Conservation (phyloP, 2,329 filamentous ascomycete species). For the Monosporascus sp. region DNA sequence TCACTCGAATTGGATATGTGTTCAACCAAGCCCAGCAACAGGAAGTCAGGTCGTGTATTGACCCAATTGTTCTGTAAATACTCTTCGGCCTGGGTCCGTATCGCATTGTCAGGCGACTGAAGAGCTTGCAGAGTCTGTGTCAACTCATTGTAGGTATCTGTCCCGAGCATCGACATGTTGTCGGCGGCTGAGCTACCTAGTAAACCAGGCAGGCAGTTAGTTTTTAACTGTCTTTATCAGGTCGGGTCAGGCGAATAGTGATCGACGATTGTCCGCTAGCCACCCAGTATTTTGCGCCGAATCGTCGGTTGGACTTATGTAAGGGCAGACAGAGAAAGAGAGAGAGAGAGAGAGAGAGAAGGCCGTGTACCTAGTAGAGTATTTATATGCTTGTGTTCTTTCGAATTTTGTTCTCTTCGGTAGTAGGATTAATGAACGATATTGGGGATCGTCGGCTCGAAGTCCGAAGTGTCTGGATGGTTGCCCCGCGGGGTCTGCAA, state of each 20-base stretch:
- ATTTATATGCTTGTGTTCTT: too few species aligned
- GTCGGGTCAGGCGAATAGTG: not conserved
- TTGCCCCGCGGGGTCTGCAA: too few species aligned
- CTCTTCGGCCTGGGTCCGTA: conserved; percentile 82
- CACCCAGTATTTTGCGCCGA: too few species aligned
- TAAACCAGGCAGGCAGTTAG: not conserved
- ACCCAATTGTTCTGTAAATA: conserved; percentile 91
- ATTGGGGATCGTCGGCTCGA: too few species aligned
- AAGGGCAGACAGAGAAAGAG: too few species aligned
- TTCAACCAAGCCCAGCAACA: conserved; percentile 91
- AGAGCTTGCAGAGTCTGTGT: conserved; percentile 81
- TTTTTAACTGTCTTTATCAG: not conserved
- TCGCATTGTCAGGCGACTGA: conserved; percentile 81
- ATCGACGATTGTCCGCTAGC: not conserved
- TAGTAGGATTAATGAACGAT: too few species aligned
- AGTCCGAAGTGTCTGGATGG: too few species aligned
- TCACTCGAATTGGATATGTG: conserved; percentile 79
- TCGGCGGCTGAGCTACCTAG: conserved; percentile 1
- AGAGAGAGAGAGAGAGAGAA: too few species aligned
- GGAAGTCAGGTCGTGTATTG: conserved; percentile 69
- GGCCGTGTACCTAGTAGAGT: too few species aligned
- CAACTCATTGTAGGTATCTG: conserved; percentile 80
- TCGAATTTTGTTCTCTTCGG: too few species aligned
- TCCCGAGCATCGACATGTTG: conserved; percentile 77
- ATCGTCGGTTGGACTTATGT: too few species aligned